Conservation (phyloP, 129 eudicot species). For the Chrysanthemum seticuspe region DNA sequence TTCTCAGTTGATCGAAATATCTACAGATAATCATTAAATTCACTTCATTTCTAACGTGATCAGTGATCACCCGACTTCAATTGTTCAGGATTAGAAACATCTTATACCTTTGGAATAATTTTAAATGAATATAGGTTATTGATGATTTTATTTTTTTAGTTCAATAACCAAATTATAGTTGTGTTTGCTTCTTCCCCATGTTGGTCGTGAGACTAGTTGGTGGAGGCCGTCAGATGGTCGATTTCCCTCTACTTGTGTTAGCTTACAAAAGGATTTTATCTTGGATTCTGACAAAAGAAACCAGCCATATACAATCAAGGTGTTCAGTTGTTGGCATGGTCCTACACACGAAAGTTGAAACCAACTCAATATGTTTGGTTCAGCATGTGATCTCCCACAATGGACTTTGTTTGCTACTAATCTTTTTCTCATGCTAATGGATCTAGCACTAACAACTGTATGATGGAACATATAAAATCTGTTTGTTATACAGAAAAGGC, state of each 20-base stretch:
- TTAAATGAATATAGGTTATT: not conserved
- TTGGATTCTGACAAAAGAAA: conserved; percentile 6
- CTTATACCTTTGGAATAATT: not conserved
- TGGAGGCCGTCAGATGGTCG: no score
- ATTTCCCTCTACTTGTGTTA: no score
- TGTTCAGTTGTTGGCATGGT: not conserved
- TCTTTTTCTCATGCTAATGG: conserved; percentile 3
- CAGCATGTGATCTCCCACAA: conserved; percentile 33
- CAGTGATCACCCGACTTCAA: no score
- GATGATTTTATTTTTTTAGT: not conserved
- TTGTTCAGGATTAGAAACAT: no score
- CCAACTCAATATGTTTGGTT: not conserved
- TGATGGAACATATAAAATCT: conserved; percentile 2
- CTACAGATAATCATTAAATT: no score
- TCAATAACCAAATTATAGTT: not conserved
- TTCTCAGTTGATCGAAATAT: no score
- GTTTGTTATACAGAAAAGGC: not conserved
- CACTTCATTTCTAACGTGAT: no score
- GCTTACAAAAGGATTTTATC: no score
- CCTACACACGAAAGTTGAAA: conserved; percentile 14
- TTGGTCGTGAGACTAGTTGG: no score
- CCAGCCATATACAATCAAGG: conserved; percentile 11
- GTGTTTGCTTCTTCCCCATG: no score
- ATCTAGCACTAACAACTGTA: not conserved
- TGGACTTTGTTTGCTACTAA: not conserved